phyloP scores from a whole-genome alignment of 441 rosid species.

The Euphorbia schlechtendalii region DNA sequence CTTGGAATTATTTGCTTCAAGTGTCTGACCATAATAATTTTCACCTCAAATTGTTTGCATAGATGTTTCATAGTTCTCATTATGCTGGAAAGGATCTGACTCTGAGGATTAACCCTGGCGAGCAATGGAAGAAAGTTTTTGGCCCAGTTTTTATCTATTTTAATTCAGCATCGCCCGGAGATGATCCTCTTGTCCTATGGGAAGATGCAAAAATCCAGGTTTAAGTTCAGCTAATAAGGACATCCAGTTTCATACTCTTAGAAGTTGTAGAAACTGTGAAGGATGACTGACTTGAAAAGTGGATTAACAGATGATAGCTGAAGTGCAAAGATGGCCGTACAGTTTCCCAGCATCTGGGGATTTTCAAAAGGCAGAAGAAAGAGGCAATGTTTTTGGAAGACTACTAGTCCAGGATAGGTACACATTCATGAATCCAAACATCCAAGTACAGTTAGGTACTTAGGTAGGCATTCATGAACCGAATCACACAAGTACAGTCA shows the following conservation, averaged over 20 bases:
- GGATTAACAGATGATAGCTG: conserved; percentile 41
- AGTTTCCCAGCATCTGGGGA: conserved; percentile 63
- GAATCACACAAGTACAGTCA: conserved; percentile 6
- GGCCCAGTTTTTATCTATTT: conserved; percentile 79
- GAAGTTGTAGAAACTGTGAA: conserved; percentile 11
- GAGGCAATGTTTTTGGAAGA: conserved; percentile 66
- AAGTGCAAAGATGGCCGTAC: conserved; percentile 85
- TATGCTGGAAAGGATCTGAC: conserved; percentile 76
- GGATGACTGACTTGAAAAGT: conserved; percentile 9
- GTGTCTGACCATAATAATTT: conserved; percentile 13
- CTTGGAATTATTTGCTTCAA: conserved; percentile 9
- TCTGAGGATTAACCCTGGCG: conserved; percentile 48
- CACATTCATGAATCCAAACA: neutral
- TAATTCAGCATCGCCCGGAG: conserved; percentile 40
- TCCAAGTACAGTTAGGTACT: no score
- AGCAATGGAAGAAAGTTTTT: conserved; percentile 89
- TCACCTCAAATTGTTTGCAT: conserved; percentile 11
- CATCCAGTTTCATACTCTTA: neutral
- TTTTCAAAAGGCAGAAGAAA: conserved; percentile 41
- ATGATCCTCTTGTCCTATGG: conserved; percentile 58
- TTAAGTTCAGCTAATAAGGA: neutral
- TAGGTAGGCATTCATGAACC: conserved; percentile 16
- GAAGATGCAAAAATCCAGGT: conserved; percentile 83
- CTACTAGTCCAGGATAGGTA: conserved; percentile 62
- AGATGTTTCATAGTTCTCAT: conserved; percentile 90